A percentile compares a stretch with the other conserved stretches of the same genome.
Evolutionary conservation across 352 stramenopile species (phyloP).

Genomic region (Globisporangium lucens): DNA sequence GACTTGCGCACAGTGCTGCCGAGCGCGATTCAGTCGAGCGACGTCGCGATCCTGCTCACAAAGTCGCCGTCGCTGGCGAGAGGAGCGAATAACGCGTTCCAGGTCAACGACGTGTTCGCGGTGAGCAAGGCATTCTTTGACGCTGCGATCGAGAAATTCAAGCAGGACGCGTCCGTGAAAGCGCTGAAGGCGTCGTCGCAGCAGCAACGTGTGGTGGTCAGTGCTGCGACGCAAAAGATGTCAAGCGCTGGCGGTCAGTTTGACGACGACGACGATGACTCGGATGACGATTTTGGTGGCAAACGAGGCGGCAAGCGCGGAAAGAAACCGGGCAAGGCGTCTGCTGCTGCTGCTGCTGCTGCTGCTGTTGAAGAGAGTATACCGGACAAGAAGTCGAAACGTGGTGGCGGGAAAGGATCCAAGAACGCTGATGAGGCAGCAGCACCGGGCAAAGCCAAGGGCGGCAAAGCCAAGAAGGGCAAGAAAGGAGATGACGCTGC

Average conservation of each 20-base stretch:
- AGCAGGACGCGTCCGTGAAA: constrained; percentile 43
- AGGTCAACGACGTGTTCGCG: constrained; percentile 56
- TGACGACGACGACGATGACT: constrained; percentile 33
- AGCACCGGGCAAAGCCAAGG: constrained; percentile 25
- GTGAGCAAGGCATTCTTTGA: constrained; percentile 61
- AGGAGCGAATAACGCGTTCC: constrained; percentile 34
- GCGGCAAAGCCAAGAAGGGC: constrained; percentile 42
- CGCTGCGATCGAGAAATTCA: constrained; percentile 42
- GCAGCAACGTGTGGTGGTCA: constrained; percentile 21
- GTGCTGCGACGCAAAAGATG: constrained; percentile 9
- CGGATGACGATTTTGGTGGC: constrained; percentile 33
- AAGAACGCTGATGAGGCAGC: constrained; percentile 31
- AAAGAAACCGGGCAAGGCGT: constrained; percentile 29
- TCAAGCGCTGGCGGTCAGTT: constrained; percentile 5
- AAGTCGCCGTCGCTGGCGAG: constrained; percentile 37
- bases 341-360: constrained; percentile 15
- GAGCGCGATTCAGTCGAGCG: constrained; percentile 40
- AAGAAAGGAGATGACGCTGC: constrained; percentile 32
- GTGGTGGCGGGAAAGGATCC: constrained; percentile 28
- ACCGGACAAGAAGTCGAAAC: constrained; percentile 45
- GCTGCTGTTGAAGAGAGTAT: constrained; percentile 12
- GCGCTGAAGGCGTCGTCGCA: constrained; percentile 32
- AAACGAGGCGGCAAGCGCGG: constrained; percentile 38
- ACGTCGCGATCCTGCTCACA: constrained; percentile 46
- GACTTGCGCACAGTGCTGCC: constrained; percentile 63